phyloP scores from a whole-genome alignment of 768 basidiomycete species.

The Hebeloma cylindrosporum region DNA sequence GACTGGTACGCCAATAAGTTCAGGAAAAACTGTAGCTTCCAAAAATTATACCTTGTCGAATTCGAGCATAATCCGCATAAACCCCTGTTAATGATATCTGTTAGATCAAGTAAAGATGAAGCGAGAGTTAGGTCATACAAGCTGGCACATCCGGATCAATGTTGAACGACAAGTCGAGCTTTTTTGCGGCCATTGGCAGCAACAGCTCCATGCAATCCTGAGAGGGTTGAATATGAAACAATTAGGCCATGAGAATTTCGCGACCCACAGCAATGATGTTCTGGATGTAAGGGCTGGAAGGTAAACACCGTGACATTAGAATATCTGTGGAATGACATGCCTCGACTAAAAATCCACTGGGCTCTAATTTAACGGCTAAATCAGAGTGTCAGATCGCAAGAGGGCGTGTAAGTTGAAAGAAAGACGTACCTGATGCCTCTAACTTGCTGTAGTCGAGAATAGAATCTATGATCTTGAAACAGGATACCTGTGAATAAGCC shows the following conservation, averaged over 20 bases:
- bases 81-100: conserved; percentile 45
- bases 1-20: conserved; percentile 36
- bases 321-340: conserved; percentile 27
- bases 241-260: neutral
- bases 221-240: conserved; percentile 7
- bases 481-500: conserved; percentile 8
- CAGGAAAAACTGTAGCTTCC: conserved; percentile 1
- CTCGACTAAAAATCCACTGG: conserved; percentile 65
- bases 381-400: conserved; percentile 5
- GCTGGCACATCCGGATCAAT: conserved; percentile 66
- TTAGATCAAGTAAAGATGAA: neutral
- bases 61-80: conserved; percentile 70
- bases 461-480: conserved; percentile 67
- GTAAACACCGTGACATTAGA: conserved; percentile 5
- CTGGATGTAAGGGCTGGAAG: conserved; percentile 24
- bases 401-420: neutral
- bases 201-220: conserved; percentile 79
- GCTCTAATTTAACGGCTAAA: conserved; percentile 68
- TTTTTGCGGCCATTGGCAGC: conserved; percentile 72
- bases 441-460: conserved; percentile 80
- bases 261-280: conserved; percentile 63
- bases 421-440: conserved; percentile 61
- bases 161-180: conserved; percentile 71
- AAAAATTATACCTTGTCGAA: conserved; percentile 66
- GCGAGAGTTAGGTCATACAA: conserved; percentile 39